Evolutionary conservation across 805 yeast species (phyloP).

Genomic region (Schwanniomyces vanrijiae): DNA sequence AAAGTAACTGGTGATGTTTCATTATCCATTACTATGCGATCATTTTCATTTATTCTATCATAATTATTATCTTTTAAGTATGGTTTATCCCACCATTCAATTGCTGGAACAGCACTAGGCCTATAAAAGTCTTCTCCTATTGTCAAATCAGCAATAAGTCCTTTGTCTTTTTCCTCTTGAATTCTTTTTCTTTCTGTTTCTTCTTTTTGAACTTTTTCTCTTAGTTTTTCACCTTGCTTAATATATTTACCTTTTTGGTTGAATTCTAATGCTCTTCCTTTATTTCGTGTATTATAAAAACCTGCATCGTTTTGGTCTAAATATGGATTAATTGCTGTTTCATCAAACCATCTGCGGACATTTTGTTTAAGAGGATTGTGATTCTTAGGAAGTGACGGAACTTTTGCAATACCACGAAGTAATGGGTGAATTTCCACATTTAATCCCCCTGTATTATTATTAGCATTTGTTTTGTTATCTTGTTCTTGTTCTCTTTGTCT

Average conservation of each 20-base stretch:
- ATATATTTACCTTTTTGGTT: constrained; percentile 66
- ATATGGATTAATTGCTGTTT: constrained; percentile 38
- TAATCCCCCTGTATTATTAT: constrained; percentile 22
- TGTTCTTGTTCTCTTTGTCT: neutral
- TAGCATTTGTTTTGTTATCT: neutral
- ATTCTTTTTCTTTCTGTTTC: constrained; percentile 18
- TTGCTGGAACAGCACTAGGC: constrained; percentile 52
- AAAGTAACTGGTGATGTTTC: constrained; percentile 54
- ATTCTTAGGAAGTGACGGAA: constrained; percentile 24
- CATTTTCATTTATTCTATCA: constrained; percentile 26
- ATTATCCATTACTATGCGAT: constrained; percentile 30
- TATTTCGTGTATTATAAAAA: constrained; percentile 8
- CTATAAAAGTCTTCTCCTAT: constrained; percentile 58
- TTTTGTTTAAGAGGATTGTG: constrained; percentile 32
- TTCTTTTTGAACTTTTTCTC: constrained; percentile 39
- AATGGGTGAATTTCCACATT: constrained; percentile 39
- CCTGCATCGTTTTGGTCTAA: constrained; percentile 23
- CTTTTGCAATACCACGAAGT: constrained; percentile 23
- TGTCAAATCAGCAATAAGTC: constrained; percentile 49
- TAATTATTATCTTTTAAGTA: constrained; percentile 44
- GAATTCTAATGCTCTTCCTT: constrained; percentile 46
- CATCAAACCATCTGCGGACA: constrained; percentile 29
- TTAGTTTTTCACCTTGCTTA: constrained; percentile 49
- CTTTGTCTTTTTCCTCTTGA: constrained; percentile 35
- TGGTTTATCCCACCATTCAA: constrained; percentile 91